Evolutionary conservation across 139 green algal genomes (phyloP), one percentile per base, ranked within the genome.

Genomic region (Ettlia oleoabundans): DNA sequence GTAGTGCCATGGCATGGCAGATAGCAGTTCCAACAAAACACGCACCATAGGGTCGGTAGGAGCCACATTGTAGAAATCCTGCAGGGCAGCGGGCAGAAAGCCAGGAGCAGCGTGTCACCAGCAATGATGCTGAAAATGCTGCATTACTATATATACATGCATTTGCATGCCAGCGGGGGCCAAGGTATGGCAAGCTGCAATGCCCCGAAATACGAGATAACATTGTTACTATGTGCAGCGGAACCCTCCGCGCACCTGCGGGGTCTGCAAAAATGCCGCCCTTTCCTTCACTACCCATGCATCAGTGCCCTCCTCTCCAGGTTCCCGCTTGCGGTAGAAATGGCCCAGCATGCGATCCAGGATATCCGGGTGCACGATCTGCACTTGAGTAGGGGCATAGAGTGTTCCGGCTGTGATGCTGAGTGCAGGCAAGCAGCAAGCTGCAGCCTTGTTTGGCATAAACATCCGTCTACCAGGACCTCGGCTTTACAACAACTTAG

Each of bases 251-350:
- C 47, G 10, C 13, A 58, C 71, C 52, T 78, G 80, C 8, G 82
- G 82, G 0, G 82, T 86, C 32, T 86, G 82, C 2, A 86, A n/a
- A 37, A 86, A 86, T 5, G 53, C 72, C 2, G 82, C 82, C 78
- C 71, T 83, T 26, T 33, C 21, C 26, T 86, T 86, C 37, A 43
- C 42, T 38, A 62, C 62, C 82, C 82, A 86, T 28, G 7, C 18
- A 19, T 5, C 37, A 42, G 35, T 28, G 15, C 13, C 43, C 0
- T 72, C 51, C 38, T 33, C 40, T 6, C 67, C 6, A 0, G 53
- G 18, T 2, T 70, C 65, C 42, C 58, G 5, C 65, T 80, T 18
- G 19, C 13, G 10, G 58, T 86, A 82, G 24, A 86, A 81, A 42
- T 86, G 82, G 1, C 82, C 82, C 0, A 86, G 26, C 32, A 61